Base-by-base conservation (phyloP, 2,329 filamentous ascomycete genomes). In the Fusarium nelsonii region DNA sequence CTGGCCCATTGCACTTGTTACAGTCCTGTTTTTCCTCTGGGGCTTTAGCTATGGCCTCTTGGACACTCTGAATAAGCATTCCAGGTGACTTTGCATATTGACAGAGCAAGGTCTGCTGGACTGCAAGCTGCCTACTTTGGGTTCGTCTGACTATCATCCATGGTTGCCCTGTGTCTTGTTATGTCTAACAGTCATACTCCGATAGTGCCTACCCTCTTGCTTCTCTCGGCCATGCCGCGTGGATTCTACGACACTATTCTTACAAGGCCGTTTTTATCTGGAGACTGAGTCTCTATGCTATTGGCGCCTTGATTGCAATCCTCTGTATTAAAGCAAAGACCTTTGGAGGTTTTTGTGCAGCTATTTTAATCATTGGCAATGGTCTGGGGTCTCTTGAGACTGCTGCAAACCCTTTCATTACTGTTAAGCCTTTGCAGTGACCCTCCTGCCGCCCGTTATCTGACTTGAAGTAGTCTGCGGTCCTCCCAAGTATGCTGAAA, bases 301-400 rank as follows among this genome's bases (percentile, higher is more conserved):
- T 88, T 32, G 87, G 87, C n/a, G 85, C 84, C 16, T 75, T 88
- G 49, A 78, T 87, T n/a, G 83, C 84, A 14, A 86, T 85, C 53
- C 82, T 84, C 0, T 86, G 84, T 63, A 85, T 90, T 72, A 84
- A 86, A 68, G 85, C 87, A 34, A 83, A 85, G 58, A 91, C 88
- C 16, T 94, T 94, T 74, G 87, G 84, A 26, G 92, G 91, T 10
- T 94, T 94, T 80, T 93, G 91, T 73, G 87, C 86, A 34, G 85
- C 83, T 70, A 88, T 92, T 71, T 92, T 94, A 78, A 86, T 94
- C 65, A 90, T 93, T 61, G 92, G 91, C 30, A 90, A 89, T 58
- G 91, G 91, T 6, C 83, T 94, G 1, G 89, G 89, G 1, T 91
- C 91, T 0, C 87, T 94, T 18, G 92, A 94, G 79, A 93, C 91